Evolutionary conservation across 1,284 basidiomycete species (phyloP).

Genomic region (Phenoliferia sp.): DNA sequence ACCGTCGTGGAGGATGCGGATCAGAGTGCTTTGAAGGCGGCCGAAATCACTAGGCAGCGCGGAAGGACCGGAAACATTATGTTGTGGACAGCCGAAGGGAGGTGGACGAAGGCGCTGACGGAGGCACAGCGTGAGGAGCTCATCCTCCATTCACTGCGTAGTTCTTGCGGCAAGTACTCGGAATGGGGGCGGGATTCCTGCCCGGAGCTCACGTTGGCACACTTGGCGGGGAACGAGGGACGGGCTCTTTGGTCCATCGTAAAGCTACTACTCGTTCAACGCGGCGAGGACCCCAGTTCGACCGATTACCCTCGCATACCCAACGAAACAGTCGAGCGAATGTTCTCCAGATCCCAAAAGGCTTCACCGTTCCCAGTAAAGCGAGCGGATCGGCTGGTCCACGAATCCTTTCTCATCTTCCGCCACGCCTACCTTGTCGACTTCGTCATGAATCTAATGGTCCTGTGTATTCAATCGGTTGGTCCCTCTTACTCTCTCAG

Average conservation of each 20-base stretch:
- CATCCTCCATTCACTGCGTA: neutral
- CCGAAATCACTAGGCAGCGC: neutral
- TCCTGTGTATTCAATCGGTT: neutral
- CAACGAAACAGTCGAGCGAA: neutral
- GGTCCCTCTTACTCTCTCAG: too few species aligned
- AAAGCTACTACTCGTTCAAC: neutral
- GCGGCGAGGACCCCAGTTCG: neutral
- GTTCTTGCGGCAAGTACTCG: neutral
- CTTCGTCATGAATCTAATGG: neutral
- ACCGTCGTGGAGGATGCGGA: neutral
- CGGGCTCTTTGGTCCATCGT: neutral
- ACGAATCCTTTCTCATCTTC: neutral
- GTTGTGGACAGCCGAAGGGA: neutral
- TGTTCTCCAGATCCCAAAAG: neutral
- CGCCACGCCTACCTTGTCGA: neutral
- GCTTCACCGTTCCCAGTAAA: neutral
- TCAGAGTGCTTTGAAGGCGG: neutral
- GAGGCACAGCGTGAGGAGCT: neutral
- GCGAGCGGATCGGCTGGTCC: neutral
- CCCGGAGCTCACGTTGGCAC: neutral
- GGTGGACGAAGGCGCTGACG: neutral
- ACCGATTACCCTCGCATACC: neutral
- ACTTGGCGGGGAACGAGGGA: neutral
- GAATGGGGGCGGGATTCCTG: neutral
- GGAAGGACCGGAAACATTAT: neutral